phyloP scores from a whole-genome alignment of 140 eudicot species.

The Stevia rebaudiana region DNA sequence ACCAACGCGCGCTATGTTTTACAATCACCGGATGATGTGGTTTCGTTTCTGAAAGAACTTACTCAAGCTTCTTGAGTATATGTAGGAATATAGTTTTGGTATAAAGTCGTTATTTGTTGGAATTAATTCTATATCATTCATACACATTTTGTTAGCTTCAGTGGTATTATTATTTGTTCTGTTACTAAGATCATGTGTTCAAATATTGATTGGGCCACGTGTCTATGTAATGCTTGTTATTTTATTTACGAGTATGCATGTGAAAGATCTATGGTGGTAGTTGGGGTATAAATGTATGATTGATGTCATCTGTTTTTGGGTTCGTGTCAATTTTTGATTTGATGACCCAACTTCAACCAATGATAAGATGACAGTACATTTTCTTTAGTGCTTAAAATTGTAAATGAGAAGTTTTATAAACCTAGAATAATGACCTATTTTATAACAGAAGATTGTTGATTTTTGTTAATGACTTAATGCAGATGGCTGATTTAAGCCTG shows the following conservation, averaged over 20 bases:
- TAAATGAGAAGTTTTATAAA: no score
- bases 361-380: conserved; percentile 13
- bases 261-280: conserved; percentile 19
- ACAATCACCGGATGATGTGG: conserved; percentile 68
- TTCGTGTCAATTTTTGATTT: conserved; percentile 21
- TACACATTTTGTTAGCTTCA: not conserved
- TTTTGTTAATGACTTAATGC: no score
- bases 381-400: not conserved
- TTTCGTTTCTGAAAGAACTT: conserved; percentile 58
- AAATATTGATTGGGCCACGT: not conserved
- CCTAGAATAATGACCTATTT: no score
- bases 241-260: not conserved
- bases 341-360: conserved; percentile 7
- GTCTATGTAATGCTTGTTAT: conserved; percentile 9
- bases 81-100: conserved; percentile 8
- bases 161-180: not conserved
- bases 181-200: not conserved
- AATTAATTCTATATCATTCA: conserved; percentile 6
- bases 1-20: conserved; percentile 78
- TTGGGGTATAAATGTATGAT: conserved; percentile 19
- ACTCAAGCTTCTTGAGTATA: conserved; percentile 36
- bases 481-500: no score
- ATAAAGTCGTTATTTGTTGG: not conserved
- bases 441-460: no score
- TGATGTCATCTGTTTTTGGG: conserved; percentile 17